Percentiles rank a stretch among this genome's conserved stretches.
Evolutionary conservation across 2,329 filamentous ascomycete genomes (phyloP).

Genomic region (Fusarium metavorans): DNA sequence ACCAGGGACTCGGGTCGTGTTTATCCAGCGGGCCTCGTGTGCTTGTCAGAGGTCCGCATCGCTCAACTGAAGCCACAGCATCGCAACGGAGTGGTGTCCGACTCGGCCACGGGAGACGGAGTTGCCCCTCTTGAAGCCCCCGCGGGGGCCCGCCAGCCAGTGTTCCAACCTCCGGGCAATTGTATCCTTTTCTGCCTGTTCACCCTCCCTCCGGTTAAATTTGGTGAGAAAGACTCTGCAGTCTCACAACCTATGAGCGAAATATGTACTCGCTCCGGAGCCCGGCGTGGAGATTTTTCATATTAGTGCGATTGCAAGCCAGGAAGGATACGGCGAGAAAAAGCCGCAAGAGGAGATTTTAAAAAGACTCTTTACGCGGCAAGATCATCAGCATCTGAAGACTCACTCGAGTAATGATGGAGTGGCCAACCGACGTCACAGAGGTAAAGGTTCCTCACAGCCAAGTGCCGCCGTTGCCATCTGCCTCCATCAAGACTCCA

Average conservation of each 20-base stretch:
- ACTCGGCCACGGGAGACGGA: slow-evolving; percentile 32
- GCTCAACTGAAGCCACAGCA: slow-evolving; percentile 11
- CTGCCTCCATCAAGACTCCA: slow-evolving; percentile 28
- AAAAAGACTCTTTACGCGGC: slow-evolving; percentile 8
- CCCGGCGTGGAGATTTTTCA: slow-evolving; percentile 12
- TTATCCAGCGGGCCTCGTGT: slow-evolving; percentile 2
- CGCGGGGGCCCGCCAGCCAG: slow-evolving; percentile 33
- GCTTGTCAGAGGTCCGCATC: slow-evolving; percentile 21
- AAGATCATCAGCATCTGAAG: slow-evolving; percentile 12
- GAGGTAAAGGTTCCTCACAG: slow-evolving; percentile 20
- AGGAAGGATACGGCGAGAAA: background rate
- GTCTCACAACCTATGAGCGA: slow-evolving; percentile 28
- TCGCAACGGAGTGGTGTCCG: slow-evolving; percentile 29
- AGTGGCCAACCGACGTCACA: slow-evolving; percentile 42
- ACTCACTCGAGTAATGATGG: slow-evolving; percentile 22
- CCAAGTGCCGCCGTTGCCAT: slow-evolving; percentile 29
- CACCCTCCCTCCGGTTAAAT: slow-evolving; percentile 29
- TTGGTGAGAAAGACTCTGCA: slow-evolving; percentile 28
- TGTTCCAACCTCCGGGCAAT: slow-evolving; percentile 19
- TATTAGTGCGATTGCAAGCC: slow-evolving; percentile 3
- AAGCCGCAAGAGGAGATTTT: slow-evolving; percentile 2
- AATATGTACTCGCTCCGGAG: slow-evolving; percentile 23
- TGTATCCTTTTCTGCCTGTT: slow-evolving; percentile 33
- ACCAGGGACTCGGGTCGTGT: slow-evolving; percentile 15
- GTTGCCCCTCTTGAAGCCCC: slow-evolving; percentile 34